Base-by-base conservation (phyloP, 129 eudicot species). In the Escallonia rubra region DNA sequence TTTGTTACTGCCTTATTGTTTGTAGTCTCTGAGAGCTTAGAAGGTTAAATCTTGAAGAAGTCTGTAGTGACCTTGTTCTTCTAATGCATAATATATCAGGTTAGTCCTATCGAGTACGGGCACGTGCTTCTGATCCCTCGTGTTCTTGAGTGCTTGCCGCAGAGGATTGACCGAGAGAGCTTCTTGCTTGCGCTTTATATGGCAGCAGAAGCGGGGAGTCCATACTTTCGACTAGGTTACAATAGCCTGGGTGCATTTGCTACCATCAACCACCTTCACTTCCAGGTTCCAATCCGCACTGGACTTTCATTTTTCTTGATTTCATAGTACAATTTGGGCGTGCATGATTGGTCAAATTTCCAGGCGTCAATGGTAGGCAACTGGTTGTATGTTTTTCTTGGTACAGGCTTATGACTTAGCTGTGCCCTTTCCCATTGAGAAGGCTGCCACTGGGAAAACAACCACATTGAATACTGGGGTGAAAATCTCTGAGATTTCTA, bases 191-290 rank as follows among this genome's bases (percentile, higher is more conserved):
- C 99, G n/a, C 88, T 94, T 49, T 40, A 89, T 87, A 87, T 94
- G 99, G 99, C 99, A 60, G 78, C 77, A 6, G 99, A 94, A 87
- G 99, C 97, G 0, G 83, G 85, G 60, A 94, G 84, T 69, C 97
- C 99, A 7, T 94, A 80, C 84, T 94, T 94, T 58, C 95, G 99
- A 15, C 45, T 94, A 72, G 99, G 99, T 58, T 94, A 94, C 85
- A 94, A 94, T 58, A 94, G 99, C 82, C 78, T 94, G 72, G 99
- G 99, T 78, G 99, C 99, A 64, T 94, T 94, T 79, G 99, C 97
- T 64, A 94, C 99, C 64, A 94, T 94, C 77, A 94, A 94, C 67
- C 99, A 94, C 75, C 97, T 94, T 65, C 99, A 94, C 74, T 94
- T 94, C 71, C 99, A 92, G 91, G 91, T 88, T 59, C 42, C 11